A percentile compares a stretch with the other conserved stretches of the same genome.
phyloP scores from a whole-genome alignment of 2,329 filamentous ascomycete genomes.

The Diaporthe citri region DNA sequence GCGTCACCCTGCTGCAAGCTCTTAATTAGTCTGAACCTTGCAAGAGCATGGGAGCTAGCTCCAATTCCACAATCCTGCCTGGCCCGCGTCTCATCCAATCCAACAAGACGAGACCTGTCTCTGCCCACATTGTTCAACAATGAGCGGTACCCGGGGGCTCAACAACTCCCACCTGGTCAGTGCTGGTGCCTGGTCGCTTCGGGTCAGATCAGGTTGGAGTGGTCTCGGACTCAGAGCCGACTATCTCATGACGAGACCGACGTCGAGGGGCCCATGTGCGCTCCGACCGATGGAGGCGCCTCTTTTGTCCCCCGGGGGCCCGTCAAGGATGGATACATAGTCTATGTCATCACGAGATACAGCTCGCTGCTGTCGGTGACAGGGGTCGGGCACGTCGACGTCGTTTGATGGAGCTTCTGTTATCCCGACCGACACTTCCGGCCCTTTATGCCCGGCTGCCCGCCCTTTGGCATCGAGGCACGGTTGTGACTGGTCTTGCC shows the following conservation, averaged over 20 bases:
- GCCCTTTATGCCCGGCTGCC: slow-evolving; percentile 28
- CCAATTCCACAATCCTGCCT: slow-evolving; percentile 31
- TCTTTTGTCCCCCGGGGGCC: background rate
- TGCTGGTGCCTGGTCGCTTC: slow-evolving; percentile 19
- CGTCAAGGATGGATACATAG: background rate
- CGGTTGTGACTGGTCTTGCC: slow-evolving; percentile 28
- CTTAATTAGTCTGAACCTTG: slow-evolving; percentile 27
- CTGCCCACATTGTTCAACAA: slow-evolving; percentile 32
- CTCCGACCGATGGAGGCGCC: slow-evolving; percentile 10
- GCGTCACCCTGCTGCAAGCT: slow-evolving; percentile 32
- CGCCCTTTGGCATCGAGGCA: slow-evolving; percentile 14
- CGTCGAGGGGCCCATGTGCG: slow-evolving; percentile 9
- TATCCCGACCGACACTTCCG: slow-evolving; percentile 31
- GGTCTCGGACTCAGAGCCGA: slow-evolving; percentile 29
- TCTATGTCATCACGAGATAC: slow-evolving; percentile 4
- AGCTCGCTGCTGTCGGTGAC: slow-evolving; percentile 21
- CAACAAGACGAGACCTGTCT: slow-evolving; percentile 29
- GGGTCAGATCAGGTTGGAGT: slow-evolving; percentile 21
- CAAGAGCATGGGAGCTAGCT: slow-evolving; percentile 25
- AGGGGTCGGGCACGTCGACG: slow-evolving; percentile 28
- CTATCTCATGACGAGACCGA: slow-evolving; percentile 11
- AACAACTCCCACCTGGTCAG: slow-evolving; percentile 16
- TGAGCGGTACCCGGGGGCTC: slow-evolving; percentile 10
- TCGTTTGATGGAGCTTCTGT: slow-evolving; percentile 25
- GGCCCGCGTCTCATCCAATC: slow-evolving; percentile 27